Percentiles rank a stretch among this genome's conserved stretches.
Evolutionary conservation across 495 filamentous ascomycete species (phyloP).

Genomic region (Hyaloscypha bicolor): DNA sequence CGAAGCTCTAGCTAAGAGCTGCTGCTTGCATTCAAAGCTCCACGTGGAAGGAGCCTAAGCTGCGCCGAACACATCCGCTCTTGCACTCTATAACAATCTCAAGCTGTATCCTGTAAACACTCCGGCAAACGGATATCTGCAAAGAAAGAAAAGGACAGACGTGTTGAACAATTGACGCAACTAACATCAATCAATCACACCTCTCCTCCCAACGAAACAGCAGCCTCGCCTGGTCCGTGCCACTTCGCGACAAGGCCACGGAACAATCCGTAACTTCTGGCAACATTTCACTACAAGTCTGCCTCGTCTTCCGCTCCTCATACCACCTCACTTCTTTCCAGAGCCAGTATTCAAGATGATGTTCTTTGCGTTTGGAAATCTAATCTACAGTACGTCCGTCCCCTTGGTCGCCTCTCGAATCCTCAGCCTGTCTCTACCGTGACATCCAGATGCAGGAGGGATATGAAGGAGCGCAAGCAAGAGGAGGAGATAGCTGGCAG

Average conservation of each 20-base stretch:
- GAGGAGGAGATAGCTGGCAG: neutral
- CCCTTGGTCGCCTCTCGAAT: neutral
- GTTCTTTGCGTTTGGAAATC: conserved; percentile 35
- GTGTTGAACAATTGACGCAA: neutral
- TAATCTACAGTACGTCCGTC: conserved; percentile 32
- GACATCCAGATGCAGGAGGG: neutral
- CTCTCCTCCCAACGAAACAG: neutral
- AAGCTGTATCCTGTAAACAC: no score
- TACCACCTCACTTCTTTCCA: neutral
- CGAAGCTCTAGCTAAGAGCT: no score
- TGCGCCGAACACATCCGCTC: neutral
- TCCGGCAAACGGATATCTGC: neutral
- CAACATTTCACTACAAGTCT: conserved; percentile 18
- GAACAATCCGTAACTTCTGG: conserved; percentile 42
- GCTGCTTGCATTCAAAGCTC: conserved; percentile 2
- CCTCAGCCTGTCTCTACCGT: neutral
- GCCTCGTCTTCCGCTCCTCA: neutral
- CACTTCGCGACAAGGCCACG: neutral
- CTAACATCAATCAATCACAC: neutral
- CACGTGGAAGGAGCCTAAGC: conserved; percentile 11
- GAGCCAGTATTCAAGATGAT: conserved; percentile 27
- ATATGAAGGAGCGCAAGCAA: neutral
- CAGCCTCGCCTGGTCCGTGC: conserved; percentile 28
- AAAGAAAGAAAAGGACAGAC: neutral
- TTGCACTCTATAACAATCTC: neutral